A percentile compares a stretch with the other conserved stretches of the same genome.
Conservation (phyloP, 108 stramenopile genomes). For the Fistulifera pelliculosa region DNA sequence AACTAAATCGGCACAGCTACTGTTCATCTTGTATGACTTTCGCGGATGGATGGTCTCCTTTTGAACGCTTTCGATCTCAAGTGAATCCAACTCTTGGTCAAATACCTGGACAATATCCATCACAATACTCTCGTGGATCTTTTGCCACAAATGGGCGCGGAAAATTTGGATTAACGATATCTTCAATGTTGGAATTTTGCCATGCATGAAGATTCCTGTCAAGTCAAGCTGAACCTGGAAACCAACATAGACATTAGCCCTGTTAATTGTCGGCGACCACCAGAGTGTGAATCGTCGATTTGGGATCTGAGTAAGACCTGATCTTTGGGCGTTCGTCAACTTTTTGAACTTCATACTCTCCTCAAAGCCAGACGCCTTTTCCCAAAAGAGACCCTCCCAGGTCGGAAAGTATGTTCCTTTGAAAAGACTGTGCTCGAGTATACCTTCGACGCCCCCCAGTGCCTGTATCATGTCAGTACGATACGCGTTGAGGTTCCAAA, state of each 20-base stretch:
- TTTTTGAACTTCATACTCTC: conserved; percentile 99
- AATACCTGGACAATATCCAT: conserved; percentile 99
- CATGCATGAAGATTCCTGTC: conserved; percentile 99
- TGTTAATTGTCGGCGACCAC: conserved; percentile 99
- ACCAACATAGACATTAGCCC: conserved; percentile 98
- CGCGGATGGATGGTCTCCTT: conserved; percentile 99
- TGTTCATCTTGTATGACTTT: conserved; percentile 99
- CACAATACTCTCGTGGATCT: conserved; percentile 98
- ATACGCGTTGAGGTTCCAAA: conserved; percentile 99
- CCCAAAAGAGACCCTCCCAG: conserved; percentile 99
- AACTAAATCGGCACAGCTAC: conserved; percentile 96
- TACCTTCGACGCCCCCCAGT: conserved; percentile 97
- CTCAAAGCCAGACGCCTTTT: conserved; percentile 98
- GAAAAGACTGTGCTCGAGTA: conserved; percentile 98
- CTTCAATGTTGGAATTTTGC: conserved; percentile 98
- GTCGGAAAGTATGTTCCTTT: conserved; percentile 99
- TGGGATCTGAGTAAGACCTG: conserved; percentile 99
- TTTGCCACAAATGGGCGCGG: conserved; percentile 99
- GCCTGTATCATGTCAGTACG: conserved; percentile 99
- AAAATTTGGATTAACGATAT: conserved; percentile 88
- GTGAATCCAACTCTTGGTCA: conserved; percentile 96
- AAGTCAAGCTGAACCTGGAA: conserved; percentile 99
- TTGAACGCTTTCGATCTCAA: conserved; percentile 98
- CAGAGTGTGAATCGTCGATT: conserved; percentile 99
- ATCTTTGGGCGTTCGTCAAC: conserved; percentile 96